These are phyloP conservation scores for Russula earlei DNA, from an alignment of 768 basidiomycete genomes.

Conservation along the genomic window DNA sequence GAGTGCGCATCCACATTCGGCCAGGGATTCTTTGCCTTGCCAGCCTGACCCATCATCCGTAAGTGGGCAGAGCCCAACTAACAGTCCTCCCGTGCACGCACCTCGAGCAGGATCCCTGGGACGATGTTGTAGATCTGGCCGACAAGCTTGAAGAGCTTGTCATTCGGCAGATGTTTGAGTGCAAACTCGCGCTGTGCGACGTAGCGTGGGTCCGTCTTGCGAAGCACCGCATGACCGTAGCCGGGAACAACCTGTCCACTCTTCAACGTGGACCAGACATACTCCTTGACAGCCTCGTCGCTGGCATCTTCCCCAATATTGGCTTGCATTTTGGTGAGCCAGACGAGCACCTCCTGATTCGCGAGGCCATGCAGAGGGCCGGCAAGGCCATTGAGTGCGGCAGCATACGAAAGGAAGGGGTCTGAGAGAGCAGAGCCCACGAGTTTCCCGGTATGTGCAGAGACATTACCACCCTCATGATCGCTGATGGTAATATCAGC, in stretches of 20 bases:
- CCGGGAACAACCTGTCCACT: conserved; percentile 91
- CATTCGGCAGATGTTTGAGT: conserved; percentile 70
- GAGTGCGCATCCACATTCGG: conserved; percentile 98
- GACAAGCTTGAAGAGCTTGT: conserved; percentile 92
- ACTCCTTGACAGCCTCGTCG: conserved; percentile 85
- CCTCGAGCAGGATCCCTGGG: conserved; percentile 82
- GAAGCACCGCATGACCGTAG: conserved; percentile 78
- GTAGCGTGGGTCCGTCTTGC: conserved; percentile 91
- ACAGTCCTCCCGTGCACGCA: conserved; percentile 26
- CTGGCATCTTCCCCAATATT: conserved; percentile 79
- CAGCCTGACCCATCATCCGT: conserved; percentile 42
- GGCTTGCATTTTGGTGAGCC: conserved; percentile 89
- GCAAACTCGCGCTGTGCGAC: conserved; percentile 87
- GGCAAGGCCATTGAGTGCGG: conserved; percentile 91
- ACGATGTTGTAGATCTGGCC: conserved; percentile 82
- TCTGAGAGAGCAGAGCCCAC: conserved; percentile 95
- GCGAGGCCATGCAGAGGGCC: conserved; percentile 95
- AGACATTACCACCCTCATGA: conserved; percentile 98
- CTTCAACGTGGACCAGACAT: conserved; percentile 93
- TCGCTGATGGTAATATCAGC: conserved; percentile 40
- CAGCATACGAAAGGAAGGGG: conserved; percentile 91
- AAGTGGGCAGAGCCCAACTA: neutral
- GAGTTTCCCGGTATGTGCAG: conserved; percentile 87
- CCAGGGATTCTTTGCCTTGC: conserved; percentile 91
- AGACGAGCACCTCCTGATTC: conserved; percentile 94